These are phyloP conservation scores for Psilocybe cubensis DNA, from an alignment of 768 basidiomycete genomes.

Conservation along the genomic window DNA sequence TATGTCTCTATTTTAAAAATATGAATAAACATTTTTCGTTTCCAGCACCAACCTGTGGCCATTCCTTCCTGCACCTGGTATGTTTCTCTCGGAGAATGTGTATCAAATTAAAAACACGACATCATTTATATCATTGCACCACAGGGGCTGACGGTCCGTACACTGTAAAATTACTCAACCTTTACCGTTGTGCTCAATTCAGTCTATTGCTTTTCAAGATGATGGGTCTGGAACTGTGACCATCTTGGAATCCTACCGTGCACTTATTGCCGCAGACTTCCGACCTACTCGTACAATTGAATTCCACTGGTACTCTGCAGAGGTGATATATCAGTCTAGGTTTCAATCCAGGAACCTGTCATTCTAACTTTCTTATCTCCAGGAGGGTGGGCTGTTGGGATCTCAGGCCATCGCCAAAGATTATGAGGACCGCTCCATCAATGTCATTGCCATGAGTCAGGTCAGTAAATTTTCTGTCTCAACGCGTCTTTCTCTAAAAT, in stretches of 20 bases:
- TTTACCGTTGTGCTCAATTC: slow-evolving; percentile 17
- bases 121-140: slow-evolving; percentile 22
- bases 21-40: slow-evolving; percentile 6
- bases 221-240: slow-evolving; percentile 81
- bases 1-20: background rate
- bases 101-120: slow-evolving; percentile 1
- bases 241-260: slow-evolving; percentile 79
- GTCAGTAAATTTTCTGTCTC: slow-evolving; percentile 34
- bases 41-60: slow-evolving; percentile 76
- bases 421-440: slow-evolving; percentile 64
- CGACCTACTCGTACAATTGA: slow-evolving; percentile 67
- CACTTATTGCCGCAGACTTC: slow-evolving; percentile 70
- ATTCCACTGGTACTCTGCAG: slow-evolving; percentile 87
- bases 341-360: background rate
- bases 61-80: slow-evolving; percentile 78
- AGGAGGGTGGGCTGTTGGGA: slow-evolving; percentile 87
- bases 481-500: slow-evolving; percentile 12
- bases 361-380: slow-evolving; percentile 14
- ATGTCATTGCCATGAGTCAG: slow-evolving; percentile 86
- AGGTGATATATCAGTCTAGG: slow-evolving; percentile 44
- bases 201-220: slow-evolving; percentile 48
- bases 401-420: slow-evolving; percentile 86
- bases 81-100: slow-evolving; percentile 15
- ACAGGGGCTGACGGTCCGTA: slow-evolving; percentile 54
- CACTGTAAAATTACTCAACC: slow-evolving; percentile 11